phyloP scores from a whole-genome alignment of 1,284 basidiomycete genomes.

The Fistulinella cinereoalba region DNA sequence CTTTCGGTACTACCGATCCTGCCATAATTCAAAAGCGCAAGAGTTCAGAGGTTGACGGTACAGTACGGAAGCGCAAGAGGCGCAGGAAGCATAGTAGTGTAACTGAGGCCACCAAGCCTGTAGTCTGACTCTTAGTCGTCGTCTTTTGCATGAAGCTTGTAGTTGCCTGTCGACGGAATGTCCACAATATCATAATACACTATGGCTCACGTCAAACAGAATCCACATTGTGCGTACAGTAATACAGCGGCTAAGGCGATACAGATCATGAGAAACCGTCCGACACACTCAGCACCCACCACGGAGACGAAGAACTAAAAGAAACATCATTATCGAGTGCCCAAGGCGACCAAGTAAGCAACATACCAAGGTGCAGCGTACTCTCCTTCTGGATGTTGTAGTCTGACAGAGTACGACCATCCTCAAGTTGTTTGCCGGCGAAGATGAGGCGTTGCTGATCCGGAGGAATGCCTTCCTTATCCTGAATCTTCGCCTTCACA shows the following conservation, averaged over 20 bases:
- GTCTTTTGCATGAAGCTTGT: no score
- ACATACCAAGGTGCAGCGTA: constrained; percentile 56
- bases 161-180: no score
- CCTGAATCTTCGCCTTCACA: constrained; percentile 72
- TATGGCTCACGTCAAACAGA: no score
- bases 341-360: constrained; percentile 34
- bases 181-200: no score
- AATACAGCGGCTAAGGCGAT: constrained; percentile 1
- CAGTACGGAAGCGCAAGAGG: constrained; percentile 34
- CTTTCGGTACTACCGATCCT: background rate
- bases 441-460: constrained; percentile 78
- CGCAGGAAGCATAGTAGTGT: constrained; percentile 23
- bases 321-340: constrained; percentile 32
- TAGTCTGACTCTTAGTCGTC: no score
- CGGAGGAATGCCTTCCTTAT: constrained; percentile 71
- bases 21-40: constrained; percentile 22
- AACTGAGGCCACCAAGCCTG: background rate
- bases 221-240: background rate
- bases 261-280: background rate
- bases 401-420: constrained; percentile 64
- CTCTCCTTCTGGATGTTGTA: constrained; percentile 70
- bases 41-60: constrained; percentile 13
- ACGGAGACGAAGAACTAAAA: constrained; percentile 71
- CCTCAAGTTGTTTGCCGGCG: constrained; percentile 73
- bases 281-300: constrained; percentile 53